A percentile compares a stretch with the other conserved stretches of the same genome.
phyloP scores from a whole-genome alignment of 768 basidiomycete genomes.

The Mycena epipterygia region DNA sequence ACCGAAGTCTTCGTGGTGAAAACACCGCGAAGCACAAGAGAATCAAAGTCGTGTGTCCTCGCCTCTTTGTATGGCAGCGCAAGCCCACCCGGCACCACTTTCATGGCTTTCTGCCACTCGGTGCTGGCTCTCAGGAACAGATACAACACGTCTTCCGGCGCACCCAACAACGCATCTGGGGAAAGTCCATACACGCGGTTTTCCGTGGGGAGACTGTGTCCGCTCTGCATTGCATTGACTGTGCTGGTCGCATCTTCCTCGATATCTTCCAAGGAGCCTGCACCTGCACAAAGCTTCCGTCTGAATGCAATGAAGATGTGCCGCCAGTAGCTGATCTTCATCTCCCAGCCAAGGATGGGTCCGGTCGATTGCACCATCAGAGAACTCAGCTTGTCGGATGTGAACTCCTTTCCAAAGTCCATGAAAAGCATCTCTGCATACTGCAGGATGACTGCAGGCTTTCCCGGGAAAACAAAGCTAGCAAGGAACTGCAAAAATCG shows the following conservation, averaged over 20 bases:
- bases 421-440: conserved; percentile 39
- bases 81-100: conserved; percentile 42
- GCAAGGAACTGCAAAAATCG: conserved; percentile 11
- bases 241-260: conserved; percentile 28
- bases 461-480: background rate
- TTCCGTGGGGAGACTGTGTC: conserved; percentile 41
- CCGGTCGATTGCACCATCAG: conserved; percentile 7
- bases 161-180: conserved; percentile 38
- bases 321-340: background rate
- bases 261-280: conserved; percentile 1
- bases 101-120: conserved; percentile 38
- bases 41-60: background rate
- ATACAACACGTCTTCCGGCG: conserved; percentile 42
- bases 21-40: no score
- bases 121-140: conserved; percentile 42
- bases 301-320: conserved; percentile 43
- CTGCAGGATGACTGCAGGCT: background rate
- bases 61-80: conserved; percentile 30
- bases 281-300: conserved; percentile 27
- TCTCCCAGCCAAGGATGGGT: conserved; percentile 15
- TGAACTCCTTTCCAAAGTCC: conserved; percentile 35
- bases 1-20: background rate
- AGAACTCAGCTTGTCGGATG: conserved; percentile 10
- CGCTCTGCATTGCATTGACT: conserved; percentile 41
- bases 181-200: conserved; percentile 47